Evolutionary conservation across 2,329 filamentous ascomycete species (phyloP), one percentile per base, ranked within the genome.

Genomic region (Didymosphaeria variabile): DNA sequence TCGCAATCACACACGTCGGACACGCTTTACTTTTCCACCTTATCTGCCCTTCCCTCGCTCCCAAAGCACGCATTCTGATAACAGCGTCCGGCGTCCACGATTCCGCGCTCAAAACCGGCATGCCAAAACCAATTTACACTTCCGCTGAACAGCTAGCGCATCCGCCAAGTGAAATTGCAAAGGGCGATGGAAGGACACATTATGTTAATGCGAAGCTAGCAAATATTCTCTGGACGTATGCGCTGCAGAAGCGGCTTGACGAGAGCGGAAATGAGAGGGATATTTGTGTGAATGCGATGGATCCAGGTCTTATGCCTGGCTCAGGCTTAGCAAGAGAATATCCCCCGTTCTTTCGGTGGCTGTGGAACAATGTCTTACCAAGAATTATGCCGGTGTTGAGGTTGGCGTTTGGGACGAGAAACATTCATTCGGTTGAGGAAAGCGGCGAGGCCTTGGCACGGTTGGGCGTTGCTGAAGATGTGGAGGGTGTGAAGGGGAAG

Each of bases 1-100:
- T 87, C 64, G 82, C 75, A 5, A 76, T 84, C 63, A 83, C 79
- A 58, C 82, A 86, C 62, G 76, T 85, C 45, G 84, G 84, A 5
- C 82, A 86, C 64, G 80, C 83, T 15, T 70, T 85, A 2, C 78
- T 86, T 0, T 83, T 84, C 67, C 80, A 82, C 57, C 78, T 85
- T 3, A 76, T 87, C 3, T 71, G 71, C 3, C 79, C 81, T 0
- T 53, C 74, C 46, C 70, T 84, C 7, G 78, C 79, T 3, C 52
- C 67, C 0, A 70, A 79, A 5, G 80, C 80, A 2, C 78, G 83
- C 0, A 76, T 86, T 47, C 72, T 85, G 19, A 59, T 85, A 42
- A 81, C 79, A 0, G 69, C 80, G 2, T 82, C 79, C 64, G 60
- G 63, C 34, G 49, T 79, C 0, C 84, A 86, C 64, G 82, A 86